These are phyloP conservation scores for Rhizopogon roseolus DNA, from an alignment of 768 basidiomycete species.

Conservation along the genomic window DNA sequence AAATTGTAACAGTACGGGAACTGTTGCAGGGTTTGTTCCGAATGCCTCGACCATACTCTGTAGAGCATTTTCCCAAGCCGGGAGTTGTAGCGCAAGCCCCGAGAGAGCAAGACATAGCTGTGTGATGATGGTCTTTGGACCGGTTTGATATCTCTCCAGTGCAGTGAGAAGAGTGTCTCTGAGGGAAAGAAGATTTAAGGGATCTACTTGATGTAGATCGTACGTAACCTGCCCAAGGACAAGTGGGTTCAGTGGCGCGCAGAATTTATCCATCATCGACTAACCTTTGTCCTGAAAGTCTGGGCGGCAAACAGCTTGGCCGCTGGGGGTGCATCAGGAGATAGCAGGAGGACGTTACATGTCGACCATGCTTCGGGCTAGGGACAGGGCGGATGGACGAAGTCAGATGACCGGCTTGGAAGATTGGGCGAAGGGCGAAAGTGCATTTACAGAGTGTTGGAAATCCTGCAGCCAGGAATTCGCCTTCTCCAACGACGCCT, in stretches of 20 bases:
- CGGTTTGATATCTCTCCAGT: conserved; percentile 64
- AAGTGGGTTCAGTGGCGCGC: conserved; percentile 26
- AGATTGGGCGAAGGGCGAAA: conserved; percentile 60
- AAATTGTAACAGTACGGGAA: conserved; percentile 84
- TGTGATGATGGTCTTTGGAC: conserved; percentile 79
- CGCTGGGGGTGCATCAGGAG: conserved; percentile 68
- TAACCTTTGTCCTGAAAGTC: conserved; percentile 90
- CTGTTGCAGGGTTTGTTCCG: conserved; percentile 79
- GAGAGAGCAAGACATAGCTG: conserved; percentile 90
- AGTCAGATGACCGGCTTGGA: conserved; percentile 64
- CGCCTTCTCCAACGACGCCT: conserved; percentile 75
- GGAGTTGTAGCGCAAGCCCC: conserved; percentile 86
- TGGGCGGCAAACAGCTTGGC: conserved; percentile 95
- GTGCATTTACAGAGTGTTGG: conserved; percentile 95
- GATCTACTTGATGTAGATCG: conserved; percentile 86
- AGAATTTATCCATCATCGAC: conserved; percentile 19
- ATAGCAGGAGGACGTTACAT: conserved; percentile 86
- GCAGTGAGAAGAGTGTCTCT: conserved; percentile 84
- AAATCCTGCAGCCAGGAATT: conserved; percentile 98
- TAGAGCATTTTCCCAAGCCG: conserved; percentile 79
- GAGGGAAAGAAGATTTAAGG: conserved; percentile 66
- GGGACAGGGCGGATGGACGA: conserved; percentile 52
- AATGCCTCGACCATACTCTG: conserved; percentile 79
- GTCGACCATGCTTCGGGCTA: conserved; percentile 97
- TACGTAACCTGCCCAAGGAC: conserved; percentile 73